Conservation (phyloP, 2,329 filamentous ascomycete genomes). For the Talaromyces piceae region DNA sequence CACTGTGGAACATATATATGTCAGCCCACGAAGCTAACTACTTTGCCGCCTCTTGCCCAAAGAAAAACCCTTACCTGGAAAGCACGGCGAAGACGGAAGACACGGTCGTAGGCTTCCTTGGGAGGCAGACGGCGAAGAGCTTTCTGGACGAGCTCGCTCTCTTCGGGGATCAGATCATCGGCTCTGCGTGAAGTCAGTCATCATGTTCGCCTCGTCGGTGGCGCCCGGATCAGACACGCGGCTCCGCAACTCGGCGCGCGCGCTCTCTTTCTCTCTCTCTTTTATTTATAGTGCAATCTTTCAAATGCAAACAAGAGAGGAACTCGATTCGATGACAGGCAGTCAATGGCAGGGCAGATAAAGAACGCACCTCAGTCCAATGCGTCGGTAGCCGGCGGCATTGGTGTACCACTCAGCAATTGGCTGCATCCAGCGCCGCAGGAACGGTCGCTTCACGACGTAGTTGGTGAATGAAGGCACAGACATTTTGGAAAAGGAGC, state of each 20-base stretch:
- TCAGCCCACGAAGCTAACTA: conserved; percentile 4
- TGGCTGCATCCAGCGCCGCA: conserved; percentile 70
- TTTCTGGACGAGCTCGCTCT: conserved; percentile 76
- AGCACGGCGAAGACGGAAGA: conserved; percentile 93
- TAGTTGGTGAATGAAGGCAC: conserved; percentile 66
- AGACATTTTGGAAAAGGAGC: conserved; percentile 54
- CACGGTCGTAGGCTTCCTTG: conserved; percentile 90
- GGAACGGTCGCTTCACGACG: conserved; percentile 78
- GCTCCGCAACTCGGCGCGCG: background rate
- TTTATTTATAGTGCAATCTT: background rate
- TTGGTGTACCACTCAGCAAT: conserved; percentile 83
- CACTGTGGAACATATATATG: conserved; percentile 41
- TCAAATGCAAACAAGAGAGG: background rate
- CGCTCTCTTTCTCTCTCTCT: background rate
- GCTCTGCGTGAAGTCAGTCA: conserved; percentile 49
- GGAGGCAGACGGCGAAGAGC: conserved; percentile 84
- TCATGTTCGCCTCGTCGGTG: background rate
- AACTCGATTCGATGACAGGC: background rate
- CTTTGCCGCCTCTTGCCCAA: conserved; percentile 15
- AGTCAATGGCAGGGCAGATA: background rate
- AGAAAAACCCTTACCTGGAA: conserved; percentile 59
- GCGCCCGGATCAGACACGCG: background rate
- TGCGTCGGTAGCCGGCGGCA: conserved; percentile 83
- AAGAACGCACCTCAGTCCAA: conserved; percentile 71
- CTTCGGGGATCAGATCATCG: conserved; percentile 93